These are phyloP conservation scores for Epichloe festucae DNA, from an alignment of 2,329 filamentous ascomycete genomes.

Conservation along the genomic window DNA sequence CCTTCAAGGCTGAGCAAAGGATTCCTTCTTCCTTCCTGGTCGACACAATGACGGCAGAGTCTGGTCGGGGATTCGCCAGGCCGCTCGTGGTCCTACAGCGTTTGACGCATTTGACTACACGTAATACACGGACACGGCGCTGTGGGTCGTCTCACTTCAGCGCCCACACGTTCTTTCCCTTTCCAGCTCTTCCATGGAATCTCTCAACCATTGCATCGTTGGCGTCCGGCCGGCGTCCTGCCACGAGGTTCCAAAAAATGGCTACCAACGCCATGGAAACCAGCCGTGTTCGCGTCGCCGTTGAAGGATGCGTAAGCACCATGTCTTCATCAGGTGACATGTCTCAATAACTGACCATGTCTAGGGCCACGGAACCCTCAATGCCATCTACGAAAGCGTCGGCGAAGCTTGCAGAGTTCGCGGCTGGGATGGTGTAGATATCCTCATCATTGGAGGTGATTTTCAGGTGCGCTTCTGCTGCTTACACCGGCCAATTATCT, in stretches of 20 bases:
- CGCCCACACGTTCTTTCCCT: too few species aligned
- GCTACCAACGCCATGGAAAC: constrained; percentile 19
- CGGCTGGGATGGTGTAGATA: constrained; percentile 69
- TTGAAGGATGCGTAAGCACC: constrained; percentile 70
- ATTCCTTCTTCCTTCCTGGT: too few species aligned
- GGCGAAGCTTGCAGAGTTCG: constrained; percentile 53
- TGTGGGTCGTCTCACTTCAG: too few species aligned
- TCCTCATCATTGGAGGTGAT: constrained; percentile 90
- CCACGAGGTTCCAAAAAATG: constrained; percentile 10
- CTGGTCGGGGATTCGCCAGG: too few species aligned
- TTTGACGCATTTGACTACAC: too few species aligned
- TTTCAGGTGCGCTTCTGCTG: constrained; percentile 56
- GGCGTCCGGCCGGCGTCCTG: neutral
- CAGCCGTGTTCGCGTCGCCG: constrained; percentile 56
- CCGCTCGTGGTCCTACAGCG: too few species aligned
- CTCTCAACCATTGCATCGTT: neutral
- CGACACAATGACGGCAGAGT: too few species aligned
- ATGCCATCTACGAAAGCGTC: constrained; percentile 81
- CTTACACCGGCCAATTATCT: neutral
- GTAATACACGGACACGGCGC: too few species aligned
- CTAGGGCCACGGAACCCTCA: constrained; percentile 79
- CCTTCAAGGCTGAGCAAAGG: too few species aligned
- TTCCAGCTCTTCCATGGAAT: too few species aligned
- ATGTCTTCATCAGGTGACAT: neutral
- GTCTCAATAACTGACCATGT: constrained; percentile 11